These are phyloP conservation scores for Aspergillus bridgeri DNA, from an alignment of 495 filamentous ascomycete species.

Conservation along the genomic window DNA sequence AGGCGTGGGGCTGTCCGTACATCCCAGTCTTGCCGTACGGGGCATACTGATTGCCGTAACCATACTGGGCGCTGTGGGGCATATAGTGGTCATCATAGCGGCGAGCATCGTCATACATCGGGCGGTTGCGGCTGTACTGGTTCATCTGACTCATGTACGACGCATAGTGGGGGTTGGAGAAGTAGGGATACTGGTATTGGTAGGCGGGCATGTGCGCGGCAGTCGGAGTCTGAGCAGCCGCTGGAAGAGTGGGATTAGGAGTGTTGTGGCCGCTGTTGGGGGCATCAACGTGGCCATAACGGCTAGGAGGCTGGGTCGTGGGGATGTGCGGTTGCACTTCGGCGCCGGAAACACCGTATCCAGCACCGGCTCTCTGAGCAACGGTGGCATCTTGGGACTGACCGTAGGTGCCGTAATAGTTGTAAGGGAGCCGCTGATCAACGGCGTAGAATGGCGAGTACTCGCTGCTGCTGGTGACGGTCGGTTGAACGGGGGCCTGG, in stretches of 20 bases:
- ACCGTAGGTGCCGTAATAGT: conserved; percentile 74
- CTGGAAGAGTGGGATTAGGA: conserved; percentile 74
- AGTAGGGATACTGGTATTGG: conserved; percentile 75
- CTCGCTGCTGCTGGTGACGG: conserved; percentile 65
- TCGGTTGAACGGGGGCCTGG: conserved; percentile 50
- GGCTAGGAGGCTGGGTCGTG: conserved; percentile 61
- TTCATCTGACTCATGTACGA: conserved; percentile 72
- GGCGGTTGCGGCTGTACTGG: conserved; percentile 50
- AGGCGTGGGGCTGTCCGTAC: conserved; percentile 77
- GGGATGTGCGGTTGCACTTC: conserved; percentile 77
- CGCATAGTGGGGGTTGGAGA: conserved; percentile 73
- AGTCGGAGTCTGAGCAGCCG: conserved; percentile 59
- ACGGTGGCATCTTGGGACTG: conserved; percentile 75
- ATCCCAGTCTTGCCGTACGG: conserved; percentile 77
- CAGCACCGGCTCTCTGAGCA: conserved; percentile 59
- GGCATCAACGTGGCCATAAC: conserved; percentile 69
- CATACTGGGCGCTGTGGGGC: conserved; percentile 57
- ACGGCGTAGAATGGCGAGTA: conserved; percentile 84
- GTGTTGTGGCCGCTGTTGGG: conserved; percentile 86
- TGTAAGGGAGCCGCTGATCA: conserved; percentile 76
- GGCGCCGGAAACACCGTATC: conserved; percentile 65
- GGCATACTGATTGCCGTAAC: conserved; percentile 68
- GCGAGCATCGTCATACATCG: conserved; percentile 55
- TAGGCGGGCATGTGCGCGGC: conserved; percentile 63
- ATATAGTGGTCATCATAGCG: conserved; percentile 54